Evolutionary conservation across 495 filamentous ascomycete genomes (phyloP).

Genomic region (Talaromyces stipitatus): DNA sequence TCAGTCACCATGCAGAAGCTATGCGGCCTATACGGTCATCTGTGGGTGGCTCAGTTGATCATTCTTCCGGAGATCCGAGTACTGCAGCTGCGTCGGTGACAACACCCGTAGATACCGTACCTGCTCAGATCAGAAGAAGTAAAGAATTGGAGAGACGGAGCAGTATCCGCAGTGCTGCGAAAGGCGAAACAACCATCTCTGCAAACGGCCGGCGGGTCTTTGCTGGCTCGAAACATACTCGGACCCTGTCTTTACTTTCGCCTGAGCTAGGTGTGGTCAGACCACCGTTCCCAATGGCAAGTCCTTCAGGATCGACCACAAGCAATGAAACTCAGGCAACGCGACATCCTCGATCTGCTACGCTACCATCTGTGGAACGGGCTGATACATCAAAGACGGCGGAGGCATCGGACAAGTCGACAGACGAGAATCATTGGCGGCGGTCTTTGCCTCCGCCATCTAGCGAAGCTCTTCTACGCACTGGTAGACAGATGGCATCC

Average conservation of each 20-base stretch:
- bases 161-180: slow-evolving; percentile 23
- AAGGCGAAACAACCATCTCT: slow-evolving; percentile 24
- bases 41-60: slow-evolving; percentile 22
- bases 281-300: slow-evolving; percentile 21
- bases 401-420: slow-evolving; percentile 22
- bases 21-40: slow-evolving; percentile 48
- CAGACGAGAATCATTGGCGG: slow-evolving; percentile 23
- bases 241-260: slow-evolving; percentile 80
- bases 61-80: slow-evolving; percentile 9
- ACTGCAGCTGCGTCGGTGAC: slow-evolving; percentile 7
- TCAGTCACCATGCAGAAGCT: slow-evolving; percentile 45
- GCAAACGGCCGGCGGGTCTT: slow-evolving; percentile 52
- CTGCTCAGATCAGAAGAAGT: slow-evolving; percentile 25
- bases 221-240: slow-evolving; percentile 64
- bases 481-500: slow-evolving; percentile 79
- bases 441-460: slow-evolving; percentile 38
- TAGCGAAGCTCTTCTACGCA: slow-evolving; percentile 51
- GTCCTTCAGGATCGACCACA: background rate
- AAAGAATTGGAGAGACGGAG: slow-evolving; percentile 46
- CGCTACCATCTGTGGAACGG: slow-evolving; percentile 38
- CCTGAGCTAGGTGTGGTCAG: slow-evolving; percentile 36
- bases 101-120: slow-evolving; percentile 24
- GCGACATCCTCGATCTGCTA: slow-evolving; percentile 37
- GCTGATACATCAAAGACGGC: slow-evolving; percentile 13
- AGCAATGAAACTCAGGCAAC: slow-evolving; percentile 27